Conservation (phyloP, 2,329 filamentous ascomycete species). For the Monosporascus cannonballus region DNA sequence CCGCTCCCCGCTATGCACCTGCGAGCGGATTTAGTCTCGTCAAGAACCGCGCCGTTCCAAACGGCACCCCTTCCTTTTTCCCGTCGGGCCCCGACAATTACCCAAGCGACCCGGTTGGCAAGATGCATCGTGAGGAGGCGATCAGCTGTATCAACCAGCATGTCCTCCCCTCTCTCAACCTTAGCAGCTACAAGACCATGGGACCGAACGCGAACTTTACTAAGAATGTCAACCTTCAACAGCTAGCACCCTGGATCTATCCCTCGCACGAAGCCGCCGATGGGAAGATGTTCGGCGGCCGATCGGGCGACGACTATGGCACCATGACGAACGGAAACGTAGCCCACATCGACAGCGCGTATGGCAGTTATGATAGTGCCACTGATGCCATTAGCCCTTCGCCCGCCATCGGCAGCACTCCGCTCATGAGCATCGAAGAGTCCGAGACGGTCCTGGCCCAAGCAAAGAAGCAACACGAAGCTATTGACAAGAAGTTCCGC, state of each 20-base stretch:
- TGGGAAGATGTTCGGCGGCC: slow-evolving; percentile 24
- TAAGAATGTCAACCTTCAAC: slow-evolving; percentile 45
- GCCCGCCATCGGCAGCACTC: slow-evolving; percentile 40
- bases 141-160: slow-evolving; percentile 66
- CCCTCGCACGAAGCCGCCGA: slow-evolving; percentile 37
- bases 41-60: slow-evolving; percentile 59
- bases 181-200: slow-evolving; percentile 38
- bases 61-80: slow-evolving; percentile 57
- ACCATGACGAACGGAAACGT: slow-evolving; percentile 5
- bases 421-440: slow-evolving; percentile 56
- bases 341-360: slow-evolving; percentile 11
- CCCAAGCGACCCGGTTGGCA: slow-evolving; percentile 52
- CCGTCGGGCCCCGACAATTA: slow-evolving; percentile 41
- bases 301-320: slow-evolving; percentile 17
- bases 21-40: slow-evolving; percentile 55
- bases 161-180: slow-evolving; percentile 54
- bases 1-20: slow-evolving; percentile 48
- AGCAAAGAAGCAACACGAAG: slow-evolving; percentile 27
- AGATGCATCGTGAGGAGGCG: slow-evolving; percentile 61
- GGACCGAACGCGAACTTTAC: slow-evolving; percentile 37
- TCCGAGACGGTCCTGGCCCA: slow-evolving; percentile 48
- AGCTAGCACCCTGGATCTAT: slow-evolving; percentile 52
- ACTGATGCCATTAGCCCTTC: slow-evolving; percentile 17
- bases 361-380: slow-evolving; percentile 26
- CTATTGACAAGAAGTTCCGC: slow-evolving; percentile 27